Conservation (phyloP, 768 basidiomycete genomes). For the Tylopilus plumbeoviolaceoides region DNA sequence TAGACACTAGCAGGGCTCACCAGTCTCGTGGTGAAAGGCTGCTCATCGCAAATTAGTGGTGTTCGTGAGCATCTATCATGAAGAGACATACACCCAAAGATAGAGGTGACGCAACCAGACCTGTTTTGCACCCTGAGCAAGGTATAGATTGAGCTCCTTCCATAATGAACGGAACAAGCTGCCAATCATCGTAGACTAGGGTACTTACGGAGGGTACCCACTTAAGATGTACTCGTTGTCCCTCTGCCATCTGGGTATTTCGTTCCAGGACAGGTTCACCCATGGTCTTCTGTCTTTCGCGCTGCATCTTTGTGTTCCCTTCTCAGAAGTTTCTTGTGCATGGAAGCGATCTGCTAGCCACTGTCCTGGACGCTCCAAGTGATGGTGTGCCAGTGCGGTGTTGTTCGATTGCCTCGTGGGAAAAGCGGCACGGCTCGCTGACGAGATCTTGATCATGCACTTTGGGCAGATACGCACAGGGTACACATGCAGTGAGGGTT, state of each 20-base stretch:
- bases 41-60: slow-evolving; percentile 11
- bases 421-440: slow-evolving; percentile 9
- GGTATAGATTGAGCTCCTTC: not conserved
- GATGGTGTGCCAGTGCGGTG: not conserved
- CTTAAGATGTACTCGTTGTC: slow-evolving; percentile 70
- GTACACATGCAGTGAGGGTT: slow-evolving; percentile 5
- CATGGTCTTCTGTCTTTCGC: not conserved
- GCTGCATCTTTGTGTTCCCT: slow-evolving; percentile 6
- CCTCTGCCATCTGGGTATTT: slow-evolving; percentile 64
- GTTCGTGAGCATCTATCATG: slow-evolving; percentile 13
- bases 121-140: slow-evolving; percentile 49
- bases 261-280: slow-evolving; percentile 46
- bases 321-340: slow-evolving; percentile 11
- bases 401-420: slow-evolving; percentile 7
- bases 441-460: slow-evolving; percentile 23
- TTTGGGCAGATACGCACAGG: slow-evolving; percentile 17
- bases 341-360: slow-evolving; percentile 2
- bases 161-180: slow-evolving; percentile 2
- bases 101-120: slow-evolving; percentile 57
- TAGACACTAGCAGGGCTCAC: slow-evolving; percentile 32
- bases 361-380: not conserved
- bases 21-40: slow-evolving; percentile 80
- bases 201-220: slow-evolving; percentile 64
- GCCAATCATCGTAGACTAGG: not conserved
- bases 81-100: slow-evolving; percentile 49